Conservation (phyloP, 2,329 filamentous ascomycete species). For the Ophiobolus disseminans region DNA sequence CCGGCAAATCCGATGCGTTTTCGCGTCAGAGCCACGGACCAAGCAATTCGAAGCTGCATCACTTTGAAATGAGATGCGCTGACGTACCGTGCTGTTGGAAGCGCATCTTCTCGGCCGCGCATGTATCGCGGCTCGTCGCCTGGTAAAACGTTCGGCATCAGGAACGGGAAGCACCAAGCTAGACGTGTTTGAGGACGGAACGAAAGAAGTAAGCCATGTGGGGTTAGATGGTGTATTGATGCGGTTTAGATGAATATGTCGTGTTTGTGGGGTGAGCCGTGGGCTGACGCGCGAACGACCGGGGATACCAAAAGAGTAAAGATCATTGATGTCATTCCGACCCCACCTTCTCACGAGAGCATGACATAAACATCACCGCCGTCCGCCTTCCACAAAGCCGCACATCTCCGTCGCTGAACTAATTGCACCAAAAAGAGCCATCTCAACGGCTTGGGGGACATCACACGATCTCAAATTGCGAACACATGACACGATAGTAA, state of each 20-base stretch:
- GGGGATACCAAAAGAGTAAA: constrained; percentile 3
- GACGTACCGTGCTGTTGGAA: constrained; percentile 27
- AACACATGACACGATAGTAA: too few species aligned
- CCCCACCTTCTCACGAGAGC: background rate
- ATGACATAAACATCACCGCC: background rate
- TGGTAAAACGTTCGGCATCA: constrained; percentile 19
- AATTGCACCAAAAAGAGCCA: too few species aligned
- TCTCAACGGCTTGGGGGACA: too few species aligned
- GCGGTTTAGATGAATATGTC: constrained; percentile 19
- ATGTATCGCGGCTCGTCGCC: constrained; percentile 22
- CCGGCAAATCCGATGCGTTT: constrained; percentile 34
- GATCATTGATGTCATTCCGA: constrained; percentile 6
- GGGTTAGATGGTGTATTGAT: constrained; percentile 26
- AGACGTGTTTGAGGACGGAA: constrained; percentile 20
- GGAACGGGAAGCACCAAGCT: constrained; percentile 26
- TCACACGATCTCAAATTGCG: too few species aligned
- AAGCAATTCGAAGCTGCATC: constrained; percentile 20
- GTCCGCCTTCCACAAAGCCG: background rate
- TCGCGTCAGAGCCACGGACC: constrained; percentile 31
- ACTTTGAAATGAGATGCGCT: constrained; percentile 16
- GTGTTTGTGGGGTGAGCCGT: constrained; percentile 28
- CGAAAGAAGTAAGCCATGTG: constrained; percentile 13
- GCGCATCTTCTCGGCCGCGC: constrained; percentile 44
- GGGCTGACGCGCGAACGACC: constrained; percentile 16
- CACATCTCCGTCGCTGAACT: background rate